A percentile compares a stretch with the other conserved stretches of the same genome.
These are phyloP conservation scores for Eimeria tenella DNA, from an alignment of 169 alveolate species.

Conservation along the genomic window DNA sequence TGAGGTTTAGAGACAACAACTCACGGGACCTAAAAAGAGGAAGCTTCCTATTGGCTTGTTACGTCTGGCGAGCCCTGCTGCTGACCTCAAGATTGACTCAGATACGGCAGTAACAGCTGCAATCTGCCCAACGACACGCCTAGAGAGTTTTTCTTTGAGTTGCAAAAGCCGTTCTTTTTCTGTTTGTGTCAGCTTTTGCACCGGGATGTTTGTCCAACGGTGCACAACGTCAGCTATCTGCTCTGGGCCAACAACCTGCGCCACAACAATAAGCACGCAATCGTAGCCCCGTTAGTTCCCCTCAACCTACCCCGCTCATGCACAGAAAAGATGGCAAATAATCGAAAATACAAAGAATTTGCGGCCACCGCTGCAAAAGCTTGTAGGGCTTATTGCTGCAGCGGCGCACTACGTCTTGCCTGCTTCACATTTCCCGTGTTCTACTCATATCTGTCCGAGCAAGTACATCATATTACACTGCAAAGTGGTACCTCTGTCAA, in stretches of 20 bases:
- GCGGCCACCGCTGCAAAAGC: no score
- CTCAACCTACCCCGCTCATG: no score
- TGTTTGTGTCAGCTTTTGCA: conserved; percentile 89
- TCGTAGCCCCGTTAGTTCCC: no score
- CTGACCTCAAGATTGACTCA: conserved; percentile 88
- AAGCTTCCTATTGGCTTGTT: conserved; percentile 90
- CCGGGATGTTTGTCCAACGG: conserved; percentile 93
- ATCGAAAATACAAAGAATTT: no score
- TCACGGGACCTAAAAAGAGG: conserved; percentile 93
- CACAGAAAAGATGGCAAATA: no score
- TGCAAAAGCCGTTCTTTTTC: conserved; percentile 81
- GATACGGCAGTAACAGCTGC: conserved; percentile 65
- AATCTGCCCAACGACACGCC: conserved; percentile 75
- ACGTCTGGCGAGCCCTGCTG: conserved; percentile 90
- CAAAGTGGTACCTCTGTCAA: conserved; percentile 49
- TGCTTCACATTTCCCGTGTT: no score
- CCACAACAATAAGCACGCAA: conserved; percentile 31
- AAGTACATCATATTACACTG: neutral
- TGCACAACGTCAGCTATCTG: conserved; percentile 89
- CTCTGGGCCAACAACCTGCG: conserved; percentile 88
- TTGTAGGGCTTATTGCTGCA: no score
- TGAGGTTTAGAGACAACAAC: neutral
- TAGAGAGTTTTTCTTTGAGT: conserved; percentile 80
- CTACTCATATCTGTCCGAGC: neutral
- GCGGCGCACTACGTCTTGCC: no score